Conservation (phyloP, 164 flowering plant species). For the Echeveria elegans region DNA sequence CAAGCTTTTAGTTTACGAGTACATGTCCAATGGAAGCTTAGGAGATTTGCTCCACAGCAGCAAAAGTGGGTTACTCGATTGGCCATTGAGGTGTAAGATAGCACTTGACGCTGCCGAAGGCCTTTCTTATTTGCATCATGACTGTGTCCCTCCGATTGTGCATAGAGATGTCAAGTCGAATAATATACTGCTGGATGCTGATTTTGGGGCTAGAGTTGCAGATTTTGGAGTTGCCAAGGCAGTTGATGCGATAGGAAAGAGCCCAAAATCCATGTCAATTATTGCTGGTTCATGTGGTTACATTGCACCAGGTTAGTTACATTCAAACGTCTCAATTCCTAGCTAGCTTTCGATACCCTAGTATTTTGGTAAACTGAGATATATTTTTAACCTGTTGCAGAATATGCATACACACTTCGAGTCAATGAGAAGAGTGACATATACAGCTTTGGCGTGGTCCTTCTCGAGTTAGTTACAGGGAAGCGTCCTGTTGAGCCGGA, state of each 20-base stretch:
- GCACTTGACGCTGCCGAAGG: conserved; percentile 73
- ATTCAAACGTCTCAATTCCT: conserved; percentile 1
- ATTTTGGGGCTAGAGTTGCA: conserved; percentile 56
- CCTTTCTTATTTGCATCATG: conserved; percentile 67
- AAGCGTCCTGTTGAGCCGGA: conserved; percentile 71
- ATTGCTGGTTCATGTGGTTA: conserved; percentile 84
- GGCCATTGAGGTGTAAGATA: conserved; percentile 56
- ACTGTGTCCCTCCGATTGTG: conserved; percentile 66
- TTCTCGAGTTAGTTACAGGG: conserved; percentile 85
- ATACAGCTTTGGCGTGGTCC: conserved; percentile 90
- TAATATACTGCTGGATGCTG: conserved; percentile 58
- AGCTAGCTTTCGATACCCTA: too few relatives aligned
- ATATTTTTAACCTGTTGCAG: conserved; percentile 32
- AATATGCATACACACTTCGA: conserved; percentile 88
- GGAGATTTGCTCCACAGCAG: conserved; percentile 67
- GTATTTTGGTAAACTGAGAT: background rate
- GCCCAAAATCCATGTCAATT: conserved; percentile 55
- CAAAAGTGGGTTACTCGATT: conserved; percentile 52
- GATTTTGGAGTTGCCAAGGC: conserved; percentile 78
- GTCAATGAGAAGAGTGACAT: conserved; percentile 97
- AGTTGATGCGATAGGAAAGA: conserved; percentile 39
- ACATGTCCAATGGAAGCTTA: conserved; percentile 71
- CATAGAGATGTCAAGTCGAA: conserved; percentile 72
- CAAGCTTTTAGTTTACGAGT: conserved; percentile 69
- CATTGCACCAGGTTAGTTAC: conserved; percentile 66